These are phyloP conservation scores for Fusarium acutatum DNA, from an alignment of 2,329 filamentous ascomycete genomes.

Conservation along the genomic window DNA sequence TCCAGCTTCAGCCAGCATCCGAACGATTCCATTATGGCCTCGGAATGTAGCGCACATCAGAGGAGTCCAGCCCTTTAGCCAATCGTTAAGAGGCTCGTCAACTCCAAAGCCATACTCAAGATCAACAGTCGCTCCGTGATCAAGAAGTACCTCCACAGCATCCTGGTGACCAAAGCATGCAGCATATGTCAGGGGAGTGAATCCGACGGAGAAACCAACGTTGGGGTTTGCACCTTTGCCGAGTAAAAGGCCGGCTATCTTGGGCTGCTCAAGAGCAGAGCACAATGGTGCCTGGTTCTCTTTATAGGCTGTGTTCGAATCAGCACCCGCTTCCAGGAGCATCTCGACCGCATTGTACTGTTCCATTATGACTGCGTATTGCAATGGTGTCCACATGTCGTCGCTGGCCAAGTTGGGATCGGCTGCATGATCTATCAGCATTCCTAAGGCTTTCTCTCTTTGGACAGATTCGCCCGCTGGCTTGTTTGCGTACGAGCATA, in stretches of 20 bases:
- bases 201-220: fast-evolving
- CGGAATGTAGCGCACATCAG: not conserved
- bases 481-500: too few relatives aligned
- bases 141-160: not conserved
- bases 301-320: not conserved
- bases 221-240: not conserved
- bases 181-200: not conserved
- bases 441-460: not conserved
- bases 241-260: not conserved
- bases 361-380: fast-evolving
- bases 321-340: not conserved
- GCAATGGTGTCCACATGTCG: not conserved
- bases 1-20: not conserved
- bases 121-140: not conserved
- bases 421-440: not conserved
- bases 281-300: not conserved
- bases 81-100: not conserved
- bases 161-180: fast-evolving
- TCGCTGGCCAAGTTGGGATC: not conserved
- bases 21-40: not conserved
- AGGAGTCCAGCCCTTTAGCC: not conserved
- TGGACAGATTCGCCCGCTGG: fast-evolving
- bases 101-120: not conserved
- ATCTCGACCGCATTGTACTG: fast-evolving
- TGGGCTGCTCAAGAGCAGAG: not conserved